Conservation (phyloP, 1,284 basidiomycete species). For the Ganoderma meredithae region DNA sequence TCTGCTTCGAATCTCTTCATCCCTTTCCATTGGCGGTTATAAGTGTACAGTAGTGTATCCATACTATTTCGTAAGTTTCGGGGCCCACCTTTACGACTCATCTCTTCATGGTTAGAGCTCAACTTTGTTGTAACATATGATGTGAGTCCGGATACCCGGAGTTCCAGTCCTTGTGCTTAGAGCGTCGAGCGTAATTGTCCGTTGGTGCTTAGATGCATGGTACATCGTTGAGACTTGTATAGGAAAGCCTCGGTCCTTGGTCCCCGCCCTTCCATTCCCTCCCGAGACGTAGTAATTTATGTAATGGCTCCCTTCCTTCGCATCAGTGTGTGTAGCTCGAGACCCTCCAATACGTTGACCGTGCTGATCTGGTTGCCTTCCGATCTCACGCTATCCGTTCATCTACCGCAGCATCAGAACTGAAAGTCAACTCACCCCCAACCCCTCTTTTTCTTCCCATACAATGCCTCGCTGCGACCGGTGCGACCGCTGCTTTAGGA, state of each 20-base stretch:
- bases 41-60: not conserved
- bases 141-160: not conserved
- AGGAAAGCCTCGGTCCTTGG: not conserved
- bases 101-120: not conserved
- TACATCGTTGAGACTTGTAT: no score
- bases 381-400: not conserved
- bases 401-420: constrained; percentile 7
- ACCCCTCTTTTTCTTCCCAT: not conserved
- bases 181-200: not conserved
- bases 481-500: constrained; percentile 25
- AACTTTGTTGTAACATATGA: not conserved
- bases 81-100: not conserved
- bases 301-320: not conserved
- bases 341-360: constrained; percentile 1
- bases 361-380: not conserved
- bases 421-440: not conserved
- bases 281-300: not conserved
- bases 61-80: not conserved
- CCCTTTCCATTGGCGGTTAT: not conserved
- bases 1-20: not conserved
- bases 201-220: not conserved
- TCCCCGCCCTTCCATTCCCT: not conserved
- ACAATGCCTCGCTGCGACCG: constrained; percentile 27
- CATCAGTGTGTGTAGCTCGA: not conserved
- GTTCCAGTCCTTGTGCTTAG: no score